Conservation (phyloP, 2,329 filamentous ascomycete species). For the Metarhizium robertsii region DNA sequence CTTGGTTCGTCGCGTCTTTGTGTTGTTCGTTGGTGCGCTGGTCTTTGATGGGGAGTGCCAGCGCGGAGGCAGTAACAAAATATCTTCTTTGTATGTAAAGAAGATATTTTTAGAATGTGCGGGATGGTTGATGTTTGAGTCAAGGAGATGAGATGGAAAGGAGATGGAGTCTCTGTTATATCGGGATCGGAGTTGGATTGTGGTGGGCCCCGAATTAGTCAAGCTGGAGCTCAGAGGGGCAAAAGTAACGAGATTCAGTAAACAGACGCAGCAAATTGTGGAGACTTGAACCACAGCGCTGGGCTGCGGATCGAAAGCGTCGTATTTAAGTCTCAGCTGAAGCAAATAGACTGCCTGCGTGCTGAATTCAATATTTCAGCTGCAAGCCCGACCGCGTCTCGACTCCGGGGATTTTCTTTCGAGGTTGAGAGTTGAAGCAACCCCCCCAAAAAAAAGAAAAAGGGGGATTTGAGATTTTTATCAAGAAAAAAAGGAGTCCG, state of each 20-base stretch:
- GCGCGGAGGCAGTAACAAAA: background rate
- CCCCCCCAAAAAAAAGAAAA: background rate
- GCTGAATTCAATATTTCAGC: background rate
- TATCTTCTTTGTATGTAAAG: background rate
- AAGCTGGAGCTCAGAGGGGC: background rate
- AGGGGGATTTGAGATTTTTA: background rate
- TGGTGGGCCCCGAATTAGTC: background rate
- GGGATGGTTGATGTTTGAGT: background rate
- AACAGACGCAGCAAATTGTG: background rate
- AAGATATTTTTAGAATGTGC: background rate
- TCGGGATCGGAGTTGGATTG: background rate
- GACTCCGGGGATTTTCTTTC: background rate
- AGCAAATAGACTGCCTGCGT: background rate
- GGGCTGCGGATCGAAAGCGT: background rate
- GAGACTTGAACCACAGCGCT: background rate
- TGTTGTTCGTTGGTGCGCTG: background rate
- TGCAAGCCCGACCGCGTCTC: background rate
- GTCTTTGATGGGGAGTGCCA: conserved; percentile 1
- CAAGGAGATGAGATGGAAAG: background rate
- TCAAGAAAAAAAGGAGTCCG: background rate
- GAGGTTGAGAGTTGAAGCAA: background rate
- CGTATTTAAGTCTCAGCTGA: background rate
- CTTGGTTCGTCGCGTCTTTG: background rate
- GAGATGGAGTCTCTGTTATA: background rate
- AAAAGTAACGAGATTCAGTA: background rate